Percentiles rank a stretch among this genome's conserved stretches.
phyloP scores from a whole-genome alignment of 1,139 yeast species.

The Scheffersomyces lignicola region DNA sequence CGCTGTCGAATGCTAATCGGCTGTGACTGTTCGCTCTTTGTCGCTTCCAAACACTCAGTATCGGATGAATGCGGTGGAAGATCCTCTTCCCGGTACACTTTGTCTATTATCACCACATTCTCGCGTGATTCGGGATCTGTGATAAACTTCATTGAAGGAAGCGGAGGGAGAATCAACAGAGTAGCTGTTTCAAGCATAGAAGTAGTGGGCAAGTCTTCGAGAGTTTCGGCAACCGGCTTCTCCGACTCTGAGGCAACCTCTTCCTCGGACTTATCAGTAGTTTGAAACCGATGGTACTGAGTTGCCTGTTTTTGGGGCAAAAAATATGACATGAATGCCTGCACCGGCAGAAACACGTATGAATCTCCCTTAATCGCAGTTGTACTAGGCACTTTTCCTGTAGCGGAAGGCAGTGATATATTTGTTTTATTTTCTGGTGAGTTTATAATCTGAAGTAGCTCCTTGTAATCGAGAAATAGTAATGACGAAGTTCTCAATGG shows the following conservation, averaged over 20 bases:
- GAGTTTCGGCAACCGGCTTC: constrained; percentile 11
- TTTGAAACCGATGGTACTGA: constrained; percentile 34
- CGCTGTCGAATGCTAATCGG: constrained; percentile 13
- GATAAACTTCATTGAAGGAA: constrained; percentile 71
- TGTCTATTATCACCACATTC: constrained; percentile 41
- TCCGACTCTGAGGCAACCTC: constrained; percentile 8
- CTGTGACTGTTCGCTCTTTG: not conserved
- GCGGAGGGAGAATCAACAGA: constrained; percentile 79
- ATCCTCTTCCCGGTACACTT: constrained; percentile 37
- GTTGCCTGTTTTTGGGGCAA: constrained; percentile 41
- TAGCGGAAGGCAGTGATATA: constrained; percentile 1
- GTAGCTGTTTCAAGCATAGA: constrained; percentile 84
- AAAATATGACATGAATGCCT: constrained; percentile 45
- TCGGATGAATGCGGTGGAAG: constrained; percentile 20
- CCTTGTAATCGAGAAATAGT: constrained; percentile 62
- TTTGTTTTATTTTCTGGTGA: constrained; percentile 10
- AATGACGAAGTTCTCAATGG: constrained; percentile 87
- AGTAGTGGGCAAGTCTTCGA: constrained; percentile 56
- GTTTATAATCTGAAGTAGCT: constrained; percentile 44
- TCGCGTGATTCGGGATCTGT: constrained; percentile 54
- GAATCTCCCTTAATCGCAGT: constrained; percentile 15
- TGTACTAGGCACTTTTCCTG: constrained; percentile 20
- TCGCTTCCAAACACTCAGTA: not conserved
- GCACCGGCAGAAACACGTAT: constrained; percentile 32
- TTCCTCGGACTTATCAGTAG: constrained; percentile 13